phyloP scores from a whole-genome alignment of 805 yeast genomes.

The Candida orba region DNA sequence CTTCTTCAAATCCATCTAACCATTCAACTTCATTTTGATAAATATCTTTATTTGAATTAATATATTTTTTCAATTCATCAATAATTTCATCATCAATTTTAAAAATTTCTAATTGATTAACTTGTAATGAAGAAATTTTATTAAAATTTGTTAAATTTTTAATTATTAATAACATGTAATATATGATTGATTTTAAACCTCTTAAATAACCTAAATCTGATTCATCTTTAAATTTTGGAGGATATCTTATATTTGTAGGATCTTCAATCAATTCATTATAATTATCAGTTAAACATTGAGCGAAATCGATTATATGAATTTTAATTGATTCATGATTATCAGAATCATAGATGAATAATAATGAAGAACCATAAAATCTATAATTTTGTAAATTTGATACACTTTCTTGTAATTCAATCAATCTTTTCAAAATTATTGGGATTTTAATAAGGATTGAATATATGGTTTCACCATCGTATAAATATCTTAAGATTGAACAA shows the following conservation, averaged over 20 bases:
- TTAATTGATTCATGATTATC: slow-evolving; percentile 17
- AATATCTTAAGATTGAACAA: slow-evolving; percentile 63
- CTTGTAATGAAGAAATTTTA: background rate
- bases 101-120: background rate
- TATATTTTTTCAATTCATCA: slow-evolving; percentile 17
- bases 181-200: slow-evolving; percentile 69
- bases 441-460: slow-evolving; percentile 59
- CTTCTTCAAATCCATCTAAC: slow-evolving; percentile 30
- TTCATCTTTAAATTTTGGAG: slow-evolving; percentile 57
- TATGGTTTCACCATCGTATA: slow-evolving; percentile 63
- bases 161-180: slow-evolving; percentile 59
- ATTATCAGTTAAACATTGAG: slow-evolving; percentile 77
- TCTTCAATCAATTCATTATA: slow-evolving; percentile 8
- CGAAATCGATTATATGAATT: slow-evolving; percentile 90
- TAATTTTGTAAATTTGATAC: slow-evolving; percentile 60
- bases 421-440: slow-evolving; percentile 53
- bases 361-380: slow-evolving; percentile 85
- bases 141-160: slow-evolving; percentile 33
- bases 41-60: slow-evolving; percentile 16
- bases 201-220: slow-evolving; percentile 82
- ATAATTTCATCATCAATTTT: slow-evolving; percentile 25
- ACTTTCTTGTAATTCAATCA: slow-evolving; percentile 50
- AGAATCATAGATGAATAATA: slow-evolving; percentile 64
- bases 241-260: slow-evolving; percentile 36
- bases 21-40: slow-evolving; percentile 27